Evolutionary conservation across 331 rosid species (phyloP), one percentile per base, ranked within the genome.

Genomic region (Rhamnella rubrinervis): DNA sequence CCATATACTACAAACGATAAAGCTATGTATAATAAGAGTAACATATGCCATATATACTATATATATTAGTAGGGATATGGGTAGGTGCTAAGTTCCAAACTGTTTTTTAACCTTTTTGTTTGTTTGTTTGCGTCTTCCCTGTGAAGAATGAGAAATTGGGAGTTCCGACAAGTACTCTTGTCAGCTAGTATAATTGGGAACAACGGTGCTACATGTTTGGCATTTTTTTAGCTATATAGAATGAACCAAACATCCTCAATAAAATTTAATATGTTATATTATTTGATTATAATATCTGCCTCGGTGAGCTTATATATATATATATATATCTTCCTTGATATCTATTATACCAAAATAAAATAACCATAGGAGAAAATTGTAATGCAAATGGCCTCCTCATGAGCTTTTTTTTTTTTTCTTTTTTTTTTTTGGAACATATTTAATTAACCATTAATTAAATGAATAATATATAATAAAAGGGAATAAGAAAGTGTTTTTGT

Each of bases 201-300:
- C 49, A 41, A 41, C 18, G 21, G 71, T 67, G 76, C 71, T 75
- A 64, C 73, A 28, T 79, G 77, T 68, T 85, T 87, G 90, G 79
- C 84, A 39, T 49, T 82, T 72, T 26, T 71, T 76, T 70, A 67
- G 68, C 85, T 75, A 23, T 40, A 41, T 55, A 70, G 83, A 81
- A 77, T 69, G 71, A 66, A 64, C 78, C 71, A 18, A 63, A 51
- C 6, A 40, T 21, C 18, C 64, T 9, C 56, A 49, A 13, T 23
- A 40, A 9, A 41, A 3, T 41, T 41, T 41, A 8, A 1, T 6
- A 39, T 41, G 13, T 23, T 23, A 23, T 23, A 23, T 23, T 23
- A 23, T 23, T 23, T 23, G 23, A 23, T 23, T 23, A 23, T 26
- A 26, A 26, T 2, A 26, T 26, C 2, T 26, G 31, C 31, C 31